Evolutionary conservation across 805 yeast species (phyloP).

Genomic region (Metschnikowia hibisci): DNA sequence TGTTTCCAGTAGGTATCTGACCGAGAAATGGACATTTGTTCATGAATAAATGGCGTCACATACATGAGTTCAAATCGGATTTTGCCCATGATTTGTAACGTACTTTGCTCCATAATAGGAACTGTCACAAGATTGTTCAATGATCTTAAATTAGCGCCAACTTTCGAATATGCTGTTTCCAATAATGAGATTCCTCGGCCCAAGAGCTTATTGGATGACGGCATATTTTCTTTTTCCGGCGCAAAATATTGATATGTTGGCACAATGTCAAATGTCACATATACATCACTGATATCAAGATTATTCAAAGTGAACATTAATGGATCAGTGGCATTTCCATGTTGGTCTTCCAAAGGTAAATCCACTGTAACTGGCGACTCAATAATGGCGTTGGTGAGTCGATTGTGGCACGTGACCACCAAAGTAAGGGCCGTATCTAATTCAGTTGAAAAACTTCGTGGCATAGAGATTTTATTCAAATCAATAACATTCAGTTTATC

Average conservation of each 20-base stretch:
- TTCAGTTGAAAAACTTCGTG: slow-evolving; percentile 75
- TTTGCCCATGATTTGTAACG: slow-evolving; percentile 72
- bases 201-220: slow-evolving; percentile 31
- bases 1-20: slow-evolving; percentile 90
- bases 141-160: slow-evolving; percentile 65
- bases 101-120: slow-evolving; percentile 71
- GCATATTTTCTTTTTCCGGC: slow-evolving; percentile 4
- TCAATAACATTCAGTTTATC: slow-evolving; percentile 56
- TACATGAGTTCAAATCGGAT: slow-evolving; percentile 71
- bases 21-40: slow-evolving; percentile 57
- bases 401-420: slow-evolving; percentile 46
- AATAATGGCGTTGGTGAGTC: slow-evolving; percentile 24
- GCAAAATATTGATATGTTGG: slow-evolving; percentile 68
- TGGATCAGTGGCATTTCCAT: slow-evolving; percentile 66
- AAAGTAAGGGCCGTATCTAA: slow-evolving; percentile 84
- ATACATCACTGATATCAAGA: slow-evolving; percentile 47
- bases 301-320: slow-evolving; percentile 60
- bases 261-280: slow-evolving; percentile 76
- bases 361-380: slow-evolving; percentile 66
- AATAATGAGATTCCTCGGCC: slow-evolving; percentile 84
- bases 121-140: slow-evolving; percentile 61
- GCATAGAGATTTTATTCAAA: slow-evolving; percentile 68
- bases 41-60: slow-evolving; percentile 70
- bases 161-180: slow-evolving; percentile 56
- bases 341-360: slow-evolving; percentile 77